Percentiles rank a stretch among this genome's conserved stretches.
These are phyloP conservation scores for Acanthamoeba royreba DNA, from an alignment of 208 protist genomes.

Conservation along the genomic window DNA sequence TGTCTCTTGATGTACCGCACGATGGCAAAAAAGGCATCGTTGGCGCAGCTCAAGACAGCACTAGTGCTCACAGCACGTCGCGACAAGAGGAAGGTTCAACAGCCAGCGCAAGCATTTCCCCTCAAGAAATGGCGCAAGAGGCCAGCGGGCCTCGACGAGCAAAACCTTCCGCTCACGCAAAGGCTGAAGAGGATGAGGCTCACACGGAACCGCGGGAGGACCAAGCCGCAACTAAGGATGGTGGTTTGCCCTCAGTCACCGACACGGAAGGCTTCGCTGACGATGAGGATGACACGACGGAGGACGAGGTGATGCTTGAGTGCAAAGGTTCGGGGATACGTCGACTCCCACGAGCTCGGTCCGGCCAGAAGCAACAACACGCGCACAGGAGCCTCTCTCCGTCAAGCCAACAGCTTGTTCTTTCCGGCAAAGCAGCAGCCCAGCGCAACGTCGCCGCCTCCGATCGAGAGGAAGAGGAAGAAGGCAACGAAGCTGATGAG, in stretches of 20 bases:
- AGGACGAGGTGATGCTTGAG: too few species aligned
- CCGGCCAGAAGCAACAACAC: too few species aligned
- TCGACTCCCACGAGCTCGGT: too few species aligned
- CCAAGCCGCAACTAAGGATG: not conserved
- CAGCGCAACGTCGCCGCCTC: not conserved
- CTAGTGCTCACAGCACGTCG: too few species aligned
- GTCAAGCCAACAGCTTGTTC: not conserved
- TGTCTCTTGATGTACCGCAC: too few species aligned
- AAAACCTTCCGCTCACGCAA: not conserved
- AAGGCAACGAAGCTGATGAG: not conserved
- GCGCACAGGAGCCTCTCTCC: too few species aligned
- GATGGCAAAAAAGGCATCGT: too few species aligned
- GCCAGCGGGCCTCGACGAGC: not conserved
- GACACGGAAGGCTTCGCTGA: slow-evolving; percentile 20
- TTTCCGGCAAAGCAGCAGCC: not conserved
- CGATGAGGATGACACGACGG: not conserved
- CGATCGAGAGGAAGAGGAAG: not conserved
- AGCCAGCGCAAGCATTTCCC: too few species aligned
- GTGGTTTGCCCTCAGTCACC: not conserved
- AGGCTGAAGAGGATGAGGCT: not conserved
- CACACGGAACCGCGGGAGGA: not conserved
- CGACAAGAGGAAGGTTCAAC: too few species aligned
- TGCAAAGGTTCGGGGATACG: too few species aligned
- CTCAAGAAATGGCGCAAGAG: too few species aligned
- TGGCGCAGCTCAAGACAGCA: too few species aligned